phyloP scores from a whole-genome alignment of 352 stramenopile species.

The Phytopythium mirpurense region DNA sequence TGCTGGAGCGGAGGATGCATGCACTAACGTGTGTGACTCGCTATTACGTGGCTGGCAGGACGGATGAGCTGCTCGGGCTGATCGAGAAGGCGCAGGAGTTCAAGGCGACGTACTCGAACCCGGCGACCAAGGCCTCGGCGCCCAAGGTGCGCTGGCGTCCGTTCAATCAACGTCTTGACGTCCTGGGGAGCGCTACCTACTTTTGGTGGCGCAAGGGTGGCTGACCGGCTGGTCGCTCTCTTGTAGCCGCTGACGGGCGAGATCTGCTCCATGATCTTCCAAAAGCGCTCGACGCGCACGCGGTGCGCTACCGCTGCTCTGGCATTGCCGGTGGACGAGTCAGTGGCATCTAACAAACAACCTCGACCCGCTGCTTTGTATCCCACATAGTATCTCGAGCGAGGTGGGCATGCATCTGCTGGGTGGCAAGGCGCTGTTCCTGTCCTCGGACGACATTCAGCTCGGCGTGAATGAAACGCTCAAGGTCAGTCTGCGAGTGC shows the following conservation, averaged over 20 bases:
- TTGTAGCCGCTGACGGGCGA: constrained; percentile 51
- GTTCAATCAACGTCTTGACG: background rate
- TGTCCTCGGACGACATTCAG: constrained; percentile 97
- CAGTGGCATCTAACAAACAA: too few relatives aligned
- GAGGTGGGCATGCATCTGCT: constrained; percentile 97
- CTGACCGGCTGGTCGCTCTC: background rate
- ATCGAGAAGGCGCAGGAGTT: constrained; percentile 62
- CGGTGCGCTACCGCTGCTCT: constrained; percentile 19
- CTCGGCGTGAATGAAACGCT: constrained; percentile 97
- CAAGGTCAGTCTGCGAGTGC: constrained; percentile 27
- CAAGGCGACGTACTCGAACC: constrained; percentile 61
- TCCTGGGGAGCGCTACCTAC: too few relatives aligned
- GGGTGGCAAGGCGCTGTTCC: constrained; percentile 95
- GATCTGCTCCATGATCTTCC: constrained; percentile 93
- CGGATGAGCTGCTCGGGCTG: constrained; percentile 47
- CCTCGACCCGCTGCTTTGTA: too few relatives aligned
- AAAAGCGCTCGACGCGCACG: constrained; percentile 91
- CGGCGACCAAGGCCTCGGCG: constrained; percentile 39
- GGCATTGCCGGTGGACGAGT: background rate
- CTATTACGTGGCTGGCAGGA: constrained; percentile 5
- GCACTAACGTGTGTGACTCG: too few relatives aligned
- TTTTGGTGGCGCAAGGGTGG: too few relatives aligned
- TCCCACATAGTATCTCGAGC: constrained; percentile 87
- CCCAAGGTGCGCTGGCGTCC: constrained; percentile 25
- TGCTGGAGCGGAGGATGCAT: too few relatives aligned